These are phyloP conservation scores for Colletotrichum musicola DNA, from an alignment of 2,329 filamentous ascomycete genomes.

Conservation along the genomic window DNA sequence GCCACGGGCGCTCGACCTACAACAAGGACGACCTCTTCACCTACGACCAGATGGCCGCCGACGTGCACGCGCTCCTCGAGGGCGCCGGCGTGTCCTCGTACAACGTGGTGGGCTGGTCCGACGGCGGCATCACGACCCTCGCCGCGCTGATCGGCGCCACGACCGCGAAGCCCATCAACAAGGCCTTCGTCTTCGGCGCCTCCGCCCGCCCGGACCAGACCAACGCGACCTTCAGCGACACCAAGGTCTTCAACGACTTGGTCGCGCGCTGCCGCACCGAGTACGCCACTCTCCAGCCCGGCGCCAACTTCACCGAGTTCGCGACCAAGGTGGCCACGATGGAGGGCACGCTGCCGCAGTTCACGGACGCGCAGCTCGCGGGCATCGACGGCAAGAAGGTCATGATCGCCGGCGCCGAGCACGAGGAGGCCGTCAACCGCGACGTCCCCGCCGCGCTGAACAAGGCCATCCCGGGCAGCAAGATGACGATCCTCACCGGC, in stretches of 20 bases:
- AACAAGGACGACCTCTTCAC: slow-evolving; percentile 52
- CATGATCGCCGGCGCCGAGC: slow-evolving; percentile 47
- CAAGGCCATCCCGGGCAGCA: slow-evolving; percentile 52
- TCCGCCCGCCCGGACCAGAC: slow-evolving; percentile 48
- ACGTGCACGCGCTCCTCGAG: slow-evolving; percentile 50
- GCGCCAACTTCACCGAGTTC: slow-evolving; percentile 52
- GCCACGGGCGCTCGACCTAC: slow-evolving; percentile 56
- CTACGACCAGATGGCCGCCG: slow-evolving; percentile 52
- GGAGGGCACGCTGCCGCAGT: slow-evolving; percentile 52
- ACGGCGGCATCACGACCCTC: slow-evolving; percentile 54
- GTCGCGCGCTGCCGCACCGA: slow-evolving; percentile 51
- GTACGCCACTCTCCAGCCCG: slow-evolving; percentile 52
- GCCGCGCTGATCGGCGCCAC: slow-evolving; percentile 50
- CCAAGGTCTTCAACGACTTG: slow-evolving; percentile 42
- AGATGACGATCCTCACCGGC: slow-evolving; percentile 49
- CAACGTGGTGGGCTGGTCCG: slow-evolving; percentile 56
- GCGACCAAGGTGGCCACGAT: slow-evolving; percentile 52
- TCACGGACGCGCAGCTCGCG: slow-evolving; percentile 46
- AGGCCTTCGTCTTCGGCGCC: slow-evolving; percentile 56
- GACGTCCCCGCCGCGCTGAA: slow-evolving; percentile 51
- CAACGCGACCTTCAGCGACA: slow-evolving; percentile 50
- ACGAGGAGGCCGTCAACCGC: slow-evolving; percentile 55
- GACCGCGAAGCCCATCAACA: slow-evolving; percentile 49
- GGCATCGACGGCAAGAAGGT: slow-evolving; percentile 47
- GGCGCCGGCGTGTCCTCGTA: slow-evolving; percentile 46